phyloP scores from a whole-genome alignment of 805 yeast genomes.

The Hanseniaspora jakobsenii region DNA sequence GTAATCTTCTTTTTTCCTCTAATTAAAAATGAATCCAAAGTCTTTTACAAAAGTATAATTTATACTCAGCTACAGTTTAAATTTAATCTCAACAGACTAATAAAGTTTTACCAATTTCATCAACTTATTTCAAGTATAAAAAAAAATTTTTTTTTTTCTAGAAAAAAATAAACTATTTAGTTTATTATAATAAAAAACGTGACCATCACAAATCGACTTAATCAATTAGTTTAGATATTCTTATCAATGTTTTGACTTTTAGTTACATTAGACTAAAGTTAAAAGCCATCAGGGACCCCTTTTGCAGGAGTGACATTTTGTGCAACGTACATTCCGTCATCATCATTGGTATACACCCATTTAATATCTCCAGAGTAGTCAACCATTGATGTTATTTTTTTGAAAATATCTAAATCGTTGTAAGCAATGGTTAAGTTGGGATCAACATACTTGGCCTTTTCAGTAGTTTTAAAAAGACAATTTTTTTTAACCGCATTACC shows the following conservation, averaged over 20 bases:
- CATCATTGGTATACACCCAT: conserved; percentile 5
- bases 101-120: too few relatives aligned
- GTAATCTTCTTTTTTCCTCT: too few relatives aligned
- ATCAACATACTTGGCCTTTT: conserved; percentile 67
- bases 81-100: too few relatives aligned
- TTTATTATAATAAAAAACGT: too few relatives aligned
- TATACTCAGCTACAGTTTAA: too few relatives aligned
- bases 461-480: conserved; percentile 26
- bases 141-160: too few relatives aligned
- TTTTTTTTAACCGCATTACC: conserved; percentile 31
- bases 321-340: conserved; percentile 3
- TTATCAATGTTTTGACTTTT: not conserved
- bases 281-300: conserved; percentile 15
- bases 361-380: conserved; percentile 28
- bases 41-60: too few relatives aligned
- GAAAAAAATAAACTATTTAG: too few relatives aligned
- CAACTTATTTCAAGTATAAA: too few relatives aligned
- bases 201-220: not conserved
- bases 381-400: conserved; percentile 46
- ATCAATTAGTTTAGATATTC: not conserved
- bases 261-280: not conserved
- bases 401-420: conserved; percentile 68
- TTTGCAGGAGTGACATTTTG: conserved; percentile 5
- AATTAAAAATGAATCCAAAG: too few relatives aligned
- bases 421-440: conserved; percentile 84